A percentile compares a stretch with the other conserved stretches of the same genome.
phyloP scores from a whole-genome alignment of 495 filamentous ascomycete species.

The Daldinia caldariorum region DNA sequence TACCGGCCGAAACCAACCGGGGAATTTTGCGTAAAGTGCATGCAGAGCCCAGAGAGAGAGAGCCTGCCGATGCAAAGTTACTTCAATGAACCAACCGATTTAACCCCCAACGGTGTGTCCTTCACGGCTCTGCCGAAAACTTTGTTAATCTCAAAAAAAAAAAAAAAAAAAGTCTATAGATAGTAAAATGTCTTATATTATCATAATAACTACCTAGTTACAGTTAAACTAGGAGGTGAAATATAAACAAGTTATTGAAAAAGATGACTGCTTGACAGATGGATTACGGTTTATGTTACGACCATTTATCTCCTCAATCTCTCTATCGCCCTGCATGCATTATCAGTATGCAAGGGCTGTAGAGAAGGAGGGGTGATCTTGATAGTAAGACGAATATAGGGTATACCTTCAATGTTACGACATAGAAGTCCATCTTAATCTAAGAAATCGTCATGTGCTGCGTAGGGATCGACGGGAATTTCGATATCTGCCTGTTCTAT shows the following conservation, averaged over 20 bases:
- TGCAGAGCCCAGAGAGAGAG: constrained; percentile 12
- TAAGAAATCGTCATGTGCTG: constrained; percentile 17
- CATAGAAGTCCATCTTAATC: constrained; percentile 31
- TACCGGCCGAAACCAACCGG: constrained; percentile 40
- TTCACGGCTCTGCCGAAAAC: too few species aligned
- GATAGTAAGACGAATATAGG: constrained; percentile 31
- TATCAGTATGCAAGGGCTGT: constrained; percentile 39
- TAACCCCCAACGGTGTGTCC: too few species aligned
- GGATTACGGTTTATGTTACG: constrained; percentile 35
- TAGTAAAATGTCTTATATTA: constrained; percentile 7
- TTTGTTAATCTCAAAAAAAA: too few species aligned
- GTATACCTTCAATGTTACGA: constrained; percentile 9
- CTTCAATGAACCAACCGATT: background rate
- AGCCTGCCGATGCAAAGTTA: constrained; percentile 25
- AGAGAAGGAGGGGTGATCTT: constrained; percentile 34
- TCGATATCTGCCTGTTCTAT: constrained; percentile 27
- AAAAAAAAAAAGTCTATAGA: too few species aligned
- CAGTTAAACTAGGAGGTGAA: background rate
- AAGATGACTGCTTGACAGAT: constrained; percentile 7
- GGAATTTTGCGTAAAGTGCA: constrained; percentile 37
- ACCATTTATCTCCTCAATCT: constrained; percentile 40
- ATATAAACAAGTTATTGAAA: constrained; percentile 4
- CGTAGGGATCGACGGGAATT: constrained; percentile 16
- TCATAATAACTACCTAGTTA: background rate
- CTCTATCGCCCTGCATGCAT: constrained; percentile 31